A percentile compares a stretch with the other conserved stretches of the same genome.
Conservation (phyloP, 164 flowering plant species). For the Protea cynaroides region DNA sequence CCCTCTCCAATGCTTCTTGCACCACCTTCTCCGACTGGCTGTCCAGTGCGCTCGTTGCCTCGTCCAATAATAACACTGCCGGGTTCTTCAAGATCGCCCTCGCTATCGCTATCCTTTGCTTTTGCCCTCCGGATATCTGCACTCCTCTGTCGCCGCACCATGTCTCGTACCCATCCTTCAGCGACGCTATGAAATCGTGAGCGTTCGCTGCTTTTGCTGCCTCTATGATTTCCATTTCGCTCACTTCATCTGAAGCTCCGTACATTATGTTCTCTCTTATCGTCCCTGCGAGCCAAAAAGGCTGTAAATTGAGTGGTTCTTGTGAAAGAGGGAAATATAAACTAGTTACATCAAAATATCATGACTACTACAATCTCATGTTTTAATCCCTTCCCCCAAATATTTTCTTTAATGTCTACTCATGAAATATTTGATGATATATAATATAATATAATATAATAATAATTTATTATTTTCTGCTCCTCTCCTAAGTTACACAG, state of each 20-base stretch:
- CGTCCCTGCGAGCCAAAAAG: conserved; percentile 32
- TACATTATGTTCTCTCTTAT: conserved; percentile 15
- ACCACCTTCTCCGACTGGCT: conserved; percentile 31
- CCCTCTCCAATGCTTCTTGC: conserved; percentile 14
- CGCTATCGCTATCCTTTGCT: conserved; percentile 44
- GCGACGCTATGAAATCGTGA: conserved; percentile 33
- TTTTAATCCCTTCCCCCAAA: no score
- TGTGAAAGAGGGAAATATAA: no score
- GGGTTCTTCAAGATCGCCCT: conserved; percentile 37
- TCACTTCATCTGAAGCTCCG: conserved; percentile 21
- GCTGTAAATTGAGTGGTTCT: no score
- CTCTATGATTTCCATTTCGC: conserved; percentile 25
- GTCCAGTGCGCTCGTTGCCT: conserved; percentile 44
- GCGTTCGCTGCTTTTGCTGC: conserved; percentile 38
- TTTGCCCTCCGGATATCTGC: conserved; percentile 46
- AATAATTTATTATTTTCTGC: no score
- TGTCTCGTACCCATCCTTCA: conserved; percentile 40
- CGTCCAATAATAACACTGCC: conserved; percentile 29
- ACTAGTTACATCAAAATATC: no score
- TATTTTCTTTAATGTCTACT: no score
- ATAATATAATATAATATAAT: no score
- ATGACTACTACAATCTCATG: no score
- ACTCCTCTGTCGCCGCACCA: conserved; percentile 42
- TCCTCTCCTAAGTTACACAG: no score
- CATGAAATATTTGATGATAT: no score